A percentile compares a stretch with the other conserved stretches of the same genome.
These are phyloP conservation scores for Neurospora terricola DNA, from an alignment of 495 filamentous ascomycete species.

Conservation along the genomic window DNA sequence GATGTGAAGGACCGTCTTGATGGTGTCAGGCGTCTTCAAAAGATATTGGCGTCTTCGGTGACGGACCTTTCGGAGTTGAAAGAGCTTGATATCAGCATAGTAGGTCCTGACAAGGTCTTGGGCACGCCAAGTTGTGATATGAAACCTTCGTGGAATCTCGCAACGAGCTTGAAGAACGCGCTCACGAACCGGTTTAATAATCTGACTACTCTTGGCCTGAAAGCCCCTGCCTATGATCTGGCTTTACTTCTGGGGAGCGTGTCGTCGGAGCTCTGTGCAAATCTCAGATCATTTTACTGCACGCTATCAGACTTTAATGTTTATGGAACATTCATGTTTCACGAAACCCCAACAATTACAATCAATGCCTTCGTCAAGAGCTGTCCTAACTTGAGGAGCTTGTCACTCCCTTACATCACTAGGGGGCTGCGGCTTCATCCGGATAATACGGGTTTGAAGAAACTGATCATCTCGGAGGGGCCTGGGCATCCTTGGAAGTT, in stretches of 20 bases:
- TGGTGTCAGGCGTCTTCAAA: neutral
- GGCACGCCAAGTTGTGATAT: neutral
- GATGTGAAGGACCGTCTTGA: neutral
- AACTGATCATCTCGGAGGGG: neutral
- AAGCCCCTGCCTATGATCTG: neutral
- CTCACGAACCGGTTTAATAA: neutral
- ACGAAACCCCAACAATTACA: neutral
- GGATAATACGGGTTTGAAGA: neutral
- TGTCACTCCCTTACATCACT: neutral
- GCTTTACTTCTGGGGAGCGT: neutral
- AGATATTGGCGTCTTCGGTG: neutral
- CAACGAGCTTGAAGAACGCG: neutral
- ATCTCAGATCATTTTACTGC: neutral
- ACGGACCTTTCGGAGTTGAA: neutral
- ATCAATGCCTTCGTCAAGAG: neutral
- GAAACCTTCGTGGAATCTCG: neutral
- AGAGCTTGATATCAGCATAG: neutral
- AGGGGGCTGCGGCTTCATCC: neutral
- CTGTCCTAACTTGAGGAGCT: neutral
- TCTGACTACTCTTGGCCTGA: neutral
- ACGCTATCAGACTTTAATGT: neutral
- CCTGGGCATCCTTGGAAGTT: rapidly evolving
- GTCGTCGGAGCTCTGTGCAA: neutral
- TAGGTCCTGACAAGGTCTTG: neutral
- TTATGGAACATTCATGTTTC: neutral